Base-by-base conservation (phyloP, 2,329 filamentous ascomycete species). In the Cordyceps cateniannulata region DNA sequence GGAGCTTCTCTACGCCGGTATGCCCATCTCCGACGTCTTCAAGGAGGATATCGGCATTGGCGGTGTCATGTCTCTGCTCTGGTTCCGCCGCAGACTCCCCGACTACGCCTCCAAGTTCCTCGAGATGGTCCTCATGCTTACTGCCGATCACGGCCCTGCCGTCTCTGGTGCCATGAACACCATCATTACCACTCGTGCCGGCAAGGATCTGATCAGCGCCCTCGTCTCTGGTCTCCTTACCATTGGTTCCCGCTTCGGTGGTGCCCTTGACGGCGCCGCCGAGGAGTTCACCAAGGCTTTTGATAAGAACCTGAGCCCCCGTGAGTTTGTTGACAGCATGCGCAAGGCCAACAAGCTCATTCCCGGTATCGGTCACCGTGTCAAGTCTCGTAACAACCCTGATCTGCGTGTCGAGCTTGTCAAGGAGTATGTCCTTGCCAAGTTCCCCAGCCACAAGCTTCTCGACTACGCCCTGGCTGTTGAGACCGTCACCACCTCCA, bases 141-240 rank as follows among this genome's bases (percentile, higher is more conserved):
- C 95, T 73, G 95, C 95, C 70, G 95, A 99, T 75, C 95, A 99
- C 87, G 95, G 95, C 79, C 95, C 95, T 59, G 95, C 95, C 70
- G 95, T 99, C 70, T 99, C 95, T 70, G 95, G 95, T 85, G 95
- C 95, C 77, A 99, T 99, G 95, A 99, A 99, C 88, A 99, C 95
- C 76, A 99, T 99, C 77, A 98, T 99, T 76, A 99, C 95, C 65
- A 99, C 95, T 63, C 91, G 95, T 90, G 95, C 95, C 65, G 95
- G 95, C 77, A 99, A 99, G 85, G 95, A 99, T 75, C 82, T 99
- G 69, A 98, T 99, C 82, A 93, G 88, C 71, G 90, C 95, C 52
- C 85, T 99, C 65, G 95, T 99, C 62, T 90, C 90, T 70, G 95
- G 95, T 91, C 90, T 99, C 59, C 82, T 99, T 74, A 99, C 95